A percentile compares a stretch with the other conserved stretches of the same genome.
Conservation (phyloP, 495 filamentous ascomycete genomes). For the Clohesyomyces aquaticus region DNA sequence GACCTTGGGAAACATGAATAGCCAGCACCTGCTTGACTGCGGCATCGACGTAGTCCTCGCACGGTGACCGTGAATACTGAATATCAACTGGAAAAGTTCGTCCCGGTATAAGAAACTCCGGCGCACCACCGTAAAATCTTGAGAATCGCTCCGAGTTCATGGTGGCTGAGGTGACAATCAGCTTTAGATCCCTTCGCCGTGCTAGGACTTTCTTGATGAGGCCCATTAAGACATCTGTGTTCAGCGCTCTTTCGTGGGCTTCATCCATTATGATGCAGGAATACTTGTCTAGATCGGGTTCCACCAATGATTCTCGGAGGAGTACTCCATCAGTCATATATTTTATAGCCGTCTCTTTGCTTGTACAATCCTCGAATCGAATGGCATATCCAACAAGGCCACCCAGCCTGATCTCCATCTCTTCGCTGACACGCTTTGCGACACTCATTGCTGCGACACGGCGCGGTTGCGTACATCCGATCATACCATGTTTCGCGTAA, state of each 20-base stretch:
- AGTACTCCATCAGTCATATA: conserved; percentile 99
- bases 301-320: conserved; percentile 87
- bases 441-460: conserved; percentile 99
- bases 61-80: conserved; percentile 92
- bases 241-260: conserved; percentile 94
- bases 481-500: conserved; percentile 85
- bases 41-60: conserved; percentile 96
- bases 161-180: conserved; percentile 97
- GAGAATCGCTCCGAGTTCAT: conserved; percentile 98
- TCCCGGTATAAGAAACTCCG: conserved; percentile 95
- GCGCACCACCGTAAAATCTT: conserved; percentile 95
- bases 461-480: conserved; percentile 96
- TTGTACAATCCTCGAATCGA: conserved; percentile 98
- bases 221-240: conserved; percentile 97
- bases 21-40: conserved; percentile 95
- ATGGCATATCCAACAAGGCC: conserved; percentile 94
- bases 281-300: conserved; percentile 92
- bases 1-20: conserved; percentile 92
- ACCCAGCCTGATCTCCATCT: conserved; percentile 97
- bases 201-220: conserved; percentile 96
- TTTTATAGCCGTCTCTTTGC: conserved; percentile 91
- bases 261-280: conserved; percentile 99
- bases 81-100: conserved; percentile 97
- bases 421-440: conserved; percentile 95
- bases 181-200: conserved; percentile 84